Evolutionary conservation across 345 rosid genomes (phyloP).

Genomic region (Brassica nigra): DNA sequence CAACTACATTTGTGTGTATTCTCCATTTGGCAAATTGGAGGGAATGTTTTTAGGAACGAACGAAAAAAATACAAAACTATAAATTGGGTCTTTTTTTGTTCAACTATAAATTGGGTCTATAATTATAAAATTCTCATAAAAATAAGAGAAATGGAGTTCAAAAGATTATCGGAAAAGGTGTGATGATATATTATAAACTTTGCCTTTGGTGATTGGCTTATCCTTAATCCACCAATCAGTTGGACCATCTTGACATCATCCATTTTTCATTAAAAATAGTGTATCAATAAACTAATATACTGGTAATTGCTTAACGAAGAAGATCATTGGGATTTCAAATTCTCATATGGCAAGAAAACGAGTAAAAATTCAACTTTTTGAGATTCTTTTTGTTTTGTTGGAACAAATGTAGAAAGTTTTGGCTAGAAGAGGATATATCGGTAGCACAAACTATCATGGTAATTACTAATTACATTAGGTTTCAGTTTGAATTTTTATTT

Average conservation of each 20-base stretch:
- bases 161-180: slow-evolving; percentile 30
- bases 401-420: neutral
- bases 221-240: slow-evolving; percentile 42
- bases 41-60: neutral
- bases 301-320: slow-evolving; percentile 25
- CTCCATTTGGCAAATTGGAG: slow-evolving; percentile 7
- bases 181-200: slow-evolving; percentile 13
- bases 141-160: slow-evolving; percentile 8
- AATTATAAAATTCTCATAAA: neutral
- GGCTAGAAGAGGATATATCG: neutral
- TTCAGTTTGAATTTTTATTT: neutral
- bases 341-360: neutral
- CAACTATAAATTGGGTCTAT: neutral
- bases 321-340: neutral
- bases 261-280: slow-evolving; percentile 1
- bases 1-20: neutral
- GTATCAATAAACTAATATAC: neutral
- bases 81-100: neutral
- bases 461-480: neutral
- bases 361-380: neutral
- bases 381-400: slow-evolving; percentile 1
- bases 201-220: slow-evolving; percentile 39
- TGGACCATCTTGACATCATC: slow-evolving; percentile 34
- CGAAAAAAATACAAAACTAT: neutral
- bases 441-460: neutral